A percentile compares a stretch with the other conserved stretches of the same genome.
phyloP scores from a whole-genome alignment of 2,329 filamentous ascomycete genomes.

The Malbranchea cinnamomea region DNA sequence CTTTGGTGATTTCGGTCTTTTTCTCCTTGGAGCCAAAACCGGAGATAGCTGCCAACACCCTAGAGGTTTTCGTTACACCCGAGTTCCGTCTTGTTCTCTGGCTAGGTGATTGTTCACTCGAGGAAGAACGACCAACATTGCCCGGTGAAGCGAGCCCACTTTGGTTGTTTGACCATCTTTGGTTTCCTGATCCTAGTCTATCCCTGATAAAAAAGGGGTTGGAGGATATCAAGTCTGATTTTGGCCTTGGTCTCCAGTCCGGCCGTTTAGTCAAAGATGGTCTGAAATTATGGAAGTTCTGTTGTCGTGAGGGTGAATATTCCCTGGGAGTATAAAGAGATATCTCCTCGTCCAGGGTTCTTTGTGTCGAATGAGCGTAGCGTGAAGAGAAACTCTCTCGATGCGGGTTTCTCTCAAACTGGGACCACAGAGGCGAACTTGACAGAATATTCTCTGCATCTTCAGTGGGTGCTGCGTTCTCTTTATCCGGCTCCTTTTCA shows the following conservation, averaged over 20 bases:
- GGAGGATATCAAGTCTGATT: conserved; percentile 33
- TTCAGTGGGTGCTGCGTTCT: conserved; percentile 55
- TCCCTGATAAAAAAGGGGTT: conserved; percentile 27
- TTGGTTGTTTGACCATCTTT: conserved; percentile 10
- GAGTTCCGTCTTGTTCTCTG: conserved; percentile 13
- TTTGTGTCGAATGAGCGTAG: conserved; percentile 30
- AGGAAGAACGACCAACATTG: conserved; percentile 2
- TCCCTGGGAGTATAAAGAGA: conserved; percentile 43
- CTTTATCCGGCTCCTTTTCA: conserved; percentile 52
- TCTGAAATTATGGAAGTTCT: conserved; percentile 42
- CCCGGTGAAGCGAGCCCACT: conserved; percentile 1
- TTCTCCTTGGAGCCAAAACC: conserved; percentile 42
- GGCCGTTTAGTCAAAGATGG: conserved; percentile 27
- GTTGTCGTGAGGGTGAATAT: conserved; percentile 47
- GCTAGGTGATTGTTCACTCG: background rate
- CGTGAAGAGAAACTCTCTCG: conserved; percentile 23
- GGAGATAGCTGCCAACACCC: conserved; percentile 51
- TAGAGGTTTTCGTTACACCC: conserved; percentile 34
- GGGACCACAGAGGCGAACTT: conserved; percentile 64
- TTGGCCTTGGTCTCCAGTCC: conserved; percentile 33
- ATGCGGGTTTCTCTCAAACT: conserved; percentile 44
- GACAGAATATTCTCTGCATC: conserved; percentile 27
- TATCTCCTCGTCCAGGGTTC: conserved; percentile 39
- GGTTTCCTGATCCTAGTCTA: conserved; percentile 16
- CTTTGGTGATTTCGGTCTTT: conserved; percentile 27